Conservation (phyloP, 1,284 basidiomycete genomes). For the Sutorius eximius region DNA sequence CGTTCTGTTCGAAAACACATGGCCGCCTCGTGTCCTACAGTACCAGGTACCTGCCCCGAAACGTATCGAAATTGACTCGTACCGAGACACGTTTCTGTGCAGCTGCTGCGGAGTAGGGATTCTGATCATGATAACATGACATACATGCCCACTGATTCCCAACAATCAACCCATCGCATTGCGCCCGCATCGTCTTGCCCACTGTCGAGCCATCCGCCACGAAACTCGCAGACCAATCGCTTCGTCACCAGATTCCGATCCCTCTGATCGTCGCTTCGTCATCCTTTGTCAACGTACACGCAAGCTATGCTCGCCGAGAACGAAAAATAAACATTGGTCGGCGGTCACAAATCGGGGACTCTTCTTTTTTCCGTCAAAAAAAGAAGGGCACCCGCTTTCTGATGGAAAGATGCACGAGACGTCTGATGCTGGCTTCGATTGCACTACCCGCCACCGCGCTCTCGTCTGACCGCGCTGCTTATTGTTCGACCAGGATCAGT, state of each 20-base stretch:
- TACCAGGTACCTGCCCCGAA: not conserved
- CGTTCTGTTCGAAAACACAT: not conserved
- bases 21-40: not conserved
- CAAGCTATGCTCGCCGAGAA: constrained; percentile 9
- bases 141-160: constrained; percentile 17
- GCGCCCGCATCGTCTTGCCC: constrained; percentile 18
- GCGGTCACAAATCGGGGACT: constrained; percentile 7
- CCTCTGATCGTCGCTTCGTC: constrained; percentile 2
- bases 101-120: not conserved
- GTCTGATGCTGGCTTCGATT: constrained; percentile 12
- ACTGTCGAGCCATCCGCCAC: constrained; percentile 10
- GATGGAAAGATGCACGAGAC: constrained; percentile 16
- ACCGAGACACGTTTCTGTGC: not conserved
- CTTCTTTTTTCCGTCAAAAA: not conserved
- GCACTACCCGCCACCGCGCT: not conserved
- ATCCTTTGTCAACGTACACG: constrained; percentile 3
- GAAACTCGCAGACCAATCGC: constrained; percentile 8
- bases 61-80: not conserved
- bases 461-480: constrained; percentile 22
- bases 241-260: constrained; percentile 1
- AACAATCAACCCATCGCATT: constrained; percentile 23
- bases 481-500: constrained; percentile 27
- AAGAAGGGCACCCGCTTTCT: not conserved
- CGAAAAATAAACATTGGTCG: not conserved
- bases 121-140: not conserved